Conservation (phyloP, 805 yeast species). For the Dipodascopsis tothii region DNA sequence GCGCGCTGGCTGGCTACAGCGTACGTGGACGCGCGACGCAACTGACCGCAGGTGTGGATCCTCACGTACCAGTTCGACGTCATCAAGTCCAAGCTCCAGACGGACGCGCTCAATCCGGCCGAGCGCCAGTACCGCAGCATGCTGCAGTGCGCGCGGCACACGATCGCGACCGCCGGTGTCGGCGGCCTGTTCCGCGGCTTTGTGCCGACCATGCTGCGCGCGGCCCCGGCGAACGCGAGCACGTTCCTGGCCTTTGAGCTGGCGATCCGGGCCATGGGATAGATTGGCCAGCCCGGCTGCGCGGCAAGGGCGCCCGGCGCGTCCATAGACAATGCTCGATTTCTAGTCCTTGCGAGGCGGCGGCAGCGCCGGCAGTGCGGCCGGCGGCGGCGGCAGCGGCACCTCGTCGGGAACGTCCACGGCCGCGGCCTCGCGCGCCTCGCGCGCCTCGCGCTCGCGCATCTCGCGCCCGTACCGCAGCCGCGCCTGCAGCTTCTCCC, state of each 20-base stretch:
- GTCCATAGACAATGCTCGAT: too few species aligned
- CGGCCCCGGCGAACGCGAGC: conserved; percentile 97
- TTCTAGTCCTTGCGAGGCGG: too few species aligned
- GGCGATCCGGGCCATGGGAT: conserved; percentile 54
- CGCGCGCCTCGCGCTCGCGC: too few species aligned
- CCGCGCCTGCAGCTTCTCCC: neutral
- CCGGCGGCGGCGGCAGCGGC: too few species aligned
- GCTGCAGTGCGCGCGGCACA: conserved; percentile 49
- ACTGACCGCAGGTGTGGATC: conserved; percentile 55
- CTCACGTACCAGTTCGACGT: conserved; percentile 84
- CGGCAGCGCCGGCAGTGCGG: too few species aligned
- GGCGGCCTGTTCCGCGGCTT: conserved; percentile 86
- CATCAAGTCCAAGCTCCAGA: conserved; percentile 80
- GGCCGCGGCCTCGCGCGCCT: too few species aligned
- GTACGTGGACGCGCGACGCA: too few species aligned
- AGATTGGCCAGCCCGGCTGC: too few species aligned
- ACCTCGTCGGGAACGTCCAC: too few species aligned
- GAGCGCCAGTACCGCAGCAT: conserved; percentile 55
- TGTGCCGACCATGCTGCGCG: conserved; percentile 84
- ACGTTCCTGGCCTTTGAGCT: conserved; percentile 90
- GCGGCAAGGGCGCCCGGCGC: too few species aligned
- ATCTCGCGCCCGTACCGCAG: too few species aligned
- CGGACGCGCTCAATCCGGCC: conserved; percentile 52
- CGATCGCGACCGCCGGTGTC: conserved; percentile 53
- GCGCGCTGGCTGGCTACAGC: conserved; percentile 85